Percentiles rank a stretch among this genome's conserved stretches.
Conservation (phyloP, 495 filamentous ascomycete genomes). For the Entonaema liquescens region DNA sequence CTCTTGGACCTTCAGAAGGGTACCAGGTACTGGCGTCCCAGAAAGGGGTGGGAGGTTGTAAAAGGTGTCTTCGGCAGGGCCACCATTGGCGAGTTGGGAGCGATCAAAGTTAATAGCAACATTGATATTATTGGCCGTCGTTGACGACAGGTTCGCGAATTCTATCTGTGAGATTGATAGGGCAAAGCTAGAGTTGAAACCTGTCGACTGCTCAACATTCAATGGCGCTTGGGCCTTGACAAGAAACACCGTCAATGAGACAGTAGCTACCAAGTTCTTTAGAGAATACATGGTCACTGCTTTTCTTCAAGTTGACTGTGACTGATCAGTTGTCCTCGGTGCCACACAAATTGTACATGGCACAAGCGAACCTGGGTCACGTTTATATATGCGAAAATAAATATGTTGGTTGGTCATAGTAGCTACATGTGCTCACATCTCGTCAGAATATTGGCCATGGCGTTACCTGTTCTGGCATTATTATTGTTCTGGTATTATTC, state of each 20-base stretch:
- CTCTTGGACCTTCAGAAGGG: conserved; percentile 48
- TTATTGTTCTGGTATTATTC: not conserved
- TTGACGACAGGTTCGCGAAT: conserved; percentile 38
- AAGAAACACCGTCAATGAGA: not conserved
- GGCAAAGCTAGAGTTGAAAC: conserved; percentile 52
- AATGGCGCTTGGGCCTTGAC: conserved; percentile 9
- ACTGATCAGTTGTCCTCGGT: not conserved
- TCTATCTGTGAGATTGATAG: conserved; percentile 45
- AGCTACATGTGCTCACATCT: not conserved
- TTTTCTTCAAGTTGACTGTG: not conserved
- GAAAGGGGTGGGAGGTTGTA: conserved; percentile 37
- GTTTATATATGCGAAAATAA: not conserved
- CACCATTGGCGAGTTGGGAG: conserved; percentile 51
- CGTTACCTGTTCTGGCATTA: not conserved
- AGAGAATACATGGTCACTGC: not conserved
- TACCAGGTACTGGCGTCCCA: conserved; percentile 39
- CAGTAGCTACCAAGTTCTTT: not conserved
- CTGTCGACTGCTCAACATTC: conserved; percentile 20
- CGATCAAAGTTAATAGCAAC: conserved; percentile 48
- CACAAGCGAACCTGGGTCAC: not conserved
- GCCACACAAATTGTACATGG: not conserved
- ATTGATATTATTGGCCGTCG: conserved; percentile 36
- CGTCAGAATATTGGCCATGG: not conserved
- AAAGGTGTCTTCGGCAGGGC: conserved; percentile 39
- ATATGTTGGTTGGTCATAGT: not conserved